Percentiles rank a stretch among this genome's conserved stretches.
Conservation (phyloP, 352 stramenopile genomes). For the Phytophthora tubulina region DNA sequence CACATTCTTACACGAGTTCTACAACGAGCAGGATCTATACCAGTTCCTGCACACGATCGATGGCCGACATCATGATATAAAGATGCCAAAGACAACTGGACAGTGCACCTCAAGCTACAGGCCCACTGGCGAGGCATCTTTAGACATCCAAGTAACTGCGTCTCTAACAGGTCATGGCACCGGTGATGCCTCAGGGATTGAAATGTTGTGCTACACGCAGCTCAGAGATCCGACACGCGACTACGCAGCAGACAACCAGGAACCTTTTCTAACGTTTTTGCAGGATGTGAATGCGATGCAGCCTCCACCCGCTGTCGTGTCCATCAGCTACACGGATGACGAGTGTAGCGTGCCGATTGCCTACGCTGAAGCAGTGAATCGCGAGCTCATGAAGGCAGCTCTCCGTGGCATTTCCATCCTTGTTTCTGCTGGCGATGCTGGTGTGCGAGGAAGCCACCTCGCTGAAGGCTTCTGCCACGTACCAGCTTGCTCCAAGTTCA, state of each 20-base stretch:
- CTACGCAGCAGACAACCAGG: slow-evolving; percentile 78
- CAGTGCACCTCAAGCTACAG: slow-evolving; percentile 46
- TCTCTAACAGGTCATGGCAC: slow-evolving; percentile 54
- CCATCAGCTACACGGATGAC: slow-evolving; percentile 87
- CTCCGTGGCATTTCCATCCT: slow-evolving; percentile 72
- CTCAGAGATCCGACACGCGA: slow-evolving; percentile 54
- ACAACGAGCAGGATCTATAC: slow-evolving; percentile 63
- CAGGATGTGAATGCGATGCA: slow-evolving; percentile 79
- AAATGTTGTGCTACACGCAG: slow-evolving; percentile 74
- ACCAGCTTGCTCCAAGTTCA: slow-evolving; percentile 54
- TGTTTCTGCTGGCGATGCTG: slow-evolving; percentile 73
- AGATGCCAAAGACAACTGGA: slow-evolving; percentile 46
- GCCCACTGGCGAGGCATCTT: slow-evolving; percentile 72
- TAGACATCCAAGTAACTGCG: slow-evolving; percentile 73
- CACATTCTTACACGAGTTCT: slow-evolving; percentile 78
- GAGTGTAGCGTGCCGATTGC: slow-evolving; percentile 68
- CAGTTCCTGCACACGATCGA: slow-evolving; percentile 49
- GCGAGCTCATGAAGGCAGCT: slow-evolving; percentile 81
- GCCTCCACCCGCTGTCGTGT: slow-evolving; percentile 67
- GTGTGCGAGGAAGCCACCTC: slow-evolving; percentile 64
- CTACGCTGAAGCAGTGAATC: slow-evolving; percentile 73
- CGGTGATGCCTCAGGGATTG: slow-evolving; percentile 41
- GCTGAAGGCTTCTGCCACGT: slow-evolving; percentile 56
- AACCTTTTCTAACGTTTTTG: slow-evolving; percentile 81
- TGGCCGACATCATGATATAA: slow-evolving; percentile 8